Conservation (phyloP, 2,329 filamentous ascomycete genomes). For the Fusarium musae region DNA sequence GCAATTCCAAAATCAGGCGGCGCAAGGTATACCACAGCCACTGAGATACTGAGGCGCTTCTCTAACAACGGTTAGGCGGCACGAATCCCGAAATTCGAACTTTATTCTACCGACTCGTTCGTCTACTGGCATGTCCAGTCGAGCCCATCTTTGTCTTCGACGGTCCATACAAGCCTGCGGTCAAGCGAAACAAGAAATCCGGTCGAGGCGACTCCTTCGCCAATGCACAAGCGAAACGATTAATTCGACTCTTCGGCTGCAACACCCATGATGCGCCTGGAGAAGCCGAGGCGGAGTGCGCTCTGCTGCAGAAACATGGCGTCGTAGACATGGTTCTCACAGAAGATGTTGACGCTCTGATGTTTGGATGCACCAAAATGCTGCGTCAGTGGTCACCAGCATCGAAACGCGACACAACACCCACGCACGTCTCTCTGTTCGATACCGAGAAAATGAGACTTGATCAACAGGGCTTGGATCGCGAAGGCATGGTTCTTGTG, state of each 20-base stretch:
- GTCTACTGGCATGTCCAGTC: conserved; percentile 79
- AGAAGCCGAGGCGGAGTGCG: conserved; percentile 96
- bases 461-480: conserved; percentile 72
- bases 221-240: conserved; percentile 80
- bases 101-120: conserved; percentile 89
- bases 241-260: conserved; percentile 88
- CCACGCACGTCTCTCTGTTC: conserved; percentile 89
- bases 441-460: conserved; percentile 66
- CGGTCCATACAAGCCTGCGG: conserved; percentile 82
- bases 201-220: conserved; percentile 73
- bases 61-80: conserved; percentile 66
- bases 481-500: conserved; percentile 91
- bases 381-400: conserved; percentile 87
- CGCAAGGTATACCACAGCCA: conserved; percentile 64
- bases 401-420: conserved; percentile 69
- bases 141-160: conserved; percentile 93
- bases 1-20: conserved; percentile 93
- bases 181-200: conserved; percentile 87
- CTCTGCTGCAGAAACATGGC: conserved; percentile 81
- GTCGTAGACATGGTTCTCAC: conserved; percentile 93
- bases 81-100: conserved; percentile 90
- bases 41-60: neutral
- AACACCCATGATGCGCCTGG: conserved; percentile 87
- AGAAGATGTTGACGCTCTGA: conserved; percentile 96
- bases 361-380: conserved; percentile 89